These are phyloP conservation scores for Psilocybe sp. DNA, from an alignment of 768 basidiomycete species.

Conservation along the genomic window DNA sequence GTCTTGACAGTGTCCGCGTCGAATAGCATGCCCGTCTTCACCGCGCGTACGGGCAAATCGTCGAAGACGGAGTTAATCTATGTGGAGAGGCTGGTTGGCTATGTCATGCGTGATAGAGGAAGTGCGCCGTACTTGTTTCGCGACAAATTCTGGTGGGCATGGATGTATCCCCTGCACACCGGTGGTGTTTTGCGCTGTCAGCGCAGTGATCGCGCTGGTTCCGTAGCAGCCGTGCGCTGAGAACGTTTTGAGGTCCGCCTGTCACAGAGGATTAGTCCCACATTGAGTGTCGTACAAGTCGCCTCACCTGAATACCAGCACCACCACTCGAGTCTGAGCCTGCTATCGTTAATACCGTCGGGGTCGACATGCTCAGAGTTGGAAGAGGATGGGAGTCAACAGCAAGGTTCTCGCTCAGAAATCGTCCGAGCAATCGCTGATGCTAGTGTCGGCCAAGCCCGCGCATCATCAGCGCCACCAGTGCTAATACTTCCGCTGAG, in stretches of 20 bases:
- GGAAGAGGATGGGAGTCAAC: not conserved
- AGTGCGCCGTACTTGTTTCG: slow-evolving; percentile 56
- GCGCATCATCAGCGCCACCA: too few species aligned
- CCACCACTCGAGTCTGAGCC: slow-evolving; percentile 84
- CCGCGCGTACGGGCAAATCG: slow-evolving; percentile 67
- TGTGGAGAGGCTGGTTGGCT: slow-evolving; percentile 1
- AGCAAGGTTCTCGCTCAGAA: too few species aligned
- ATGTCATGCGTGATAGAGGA: not conserved
- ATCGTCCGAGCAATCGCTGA: too few species aligned
- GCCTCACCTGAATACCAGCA: slow-evolving; percentile 79
- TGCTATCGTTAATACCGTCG: slow-evolving; percentile 63
- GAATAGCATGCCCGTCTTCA: slow-evolving; percentile 92
- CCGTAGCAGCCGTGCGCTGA: slow-evolving; percentile 79
- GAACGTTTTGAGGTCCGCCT: slow-evolving; percentile 89
- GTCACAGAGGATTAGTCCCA: not conserved
- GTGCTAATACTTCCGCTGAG: too few species aligned
- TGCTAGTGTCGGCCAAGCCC: too few species aligned
- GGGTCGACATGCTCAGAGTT: not conserved
- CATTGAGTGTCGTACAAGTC: too few species aligned
- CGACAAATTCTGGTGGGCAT: slow-evolving; percentile 66
- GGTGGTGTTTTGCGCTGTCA: slow-evolving; percentile 87
- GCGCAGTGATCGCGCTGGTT: slow-evolving; percentile 75
- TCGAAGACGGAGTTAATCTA: slow-evolving; percentile 70
- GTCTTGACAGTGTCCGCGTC: slow-evolving; percentile 50
- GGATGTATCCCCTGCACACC: slow-evolving; percentile 78